A percentile compares a stretch with the other conserved stretches of the same genome.
These are phyloP conservation scores for Bifiguratus adelaidae DNA, from an alignment of 192 early-diverging fungal species.

Conservation along the genomic window DNA sequence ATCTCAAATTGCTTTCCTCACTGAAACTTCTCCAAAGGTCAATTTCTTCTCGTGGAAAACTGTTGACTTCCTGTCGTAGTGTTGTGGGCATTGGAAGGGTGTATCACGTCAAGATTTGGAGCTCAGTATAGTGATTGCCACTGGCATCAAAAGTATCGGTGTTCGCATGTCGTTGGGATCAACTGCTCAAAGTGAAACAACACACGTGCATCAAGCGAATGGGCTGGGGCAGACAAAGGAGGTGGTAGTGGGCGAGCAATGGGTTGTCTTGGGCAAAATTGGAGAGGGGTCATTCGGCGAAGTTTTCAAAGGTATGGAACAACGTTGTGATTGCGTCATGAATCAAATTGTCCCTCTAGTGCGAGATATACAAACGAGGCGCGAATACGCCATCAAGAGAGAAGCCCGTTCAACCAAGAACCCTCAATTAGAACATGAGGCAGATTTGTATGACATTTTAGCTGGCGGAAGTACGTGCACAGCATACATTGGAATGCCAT, in stretches of 20 bases:
- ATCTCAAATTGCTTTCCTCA: no score
- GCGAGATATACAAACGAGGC: conserved; percentile 24
- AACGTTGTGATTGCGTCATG: neutral
- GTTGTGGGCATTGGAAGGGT: no score
- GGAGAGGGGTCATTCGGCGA: conserved; percentile 54
- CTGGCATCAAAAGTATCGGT: no score
- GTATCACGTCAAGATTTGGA: no score
- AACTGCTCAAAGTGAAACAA: no score
- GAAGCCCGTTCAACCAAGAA: conserved; percentile 21
- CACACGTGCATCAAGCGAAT: no score
- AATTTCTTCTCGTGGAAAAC: no score
- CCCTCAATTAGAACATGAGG: conserved; percentile 39
- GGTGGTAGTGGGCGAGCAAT: conserved; percentile 35
- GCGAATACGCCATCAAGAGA: conserved; percentile 40
- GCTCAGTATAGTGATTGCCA: no score
- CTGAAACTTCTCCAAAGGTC: no score
- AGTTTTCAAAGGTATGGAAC: conserved; percentile 40
- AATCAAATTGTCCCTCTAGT: conserved; percentile 11
- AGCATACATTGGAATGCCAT: neutral
- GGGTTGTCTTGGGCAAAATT: conserved; percentile 40
- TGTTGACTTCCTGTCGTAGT: no score
- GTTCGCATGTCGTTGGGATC: no score
- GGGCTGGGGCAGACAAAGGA: no score
- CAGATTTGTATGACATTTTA: conserved; percentile 26
- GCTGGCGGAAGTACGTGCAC: conserved; percentile 29